phyloP scores from a whole-genome alignment of 805 yeast species.

The Saturnispora gosingensis region DNA sequence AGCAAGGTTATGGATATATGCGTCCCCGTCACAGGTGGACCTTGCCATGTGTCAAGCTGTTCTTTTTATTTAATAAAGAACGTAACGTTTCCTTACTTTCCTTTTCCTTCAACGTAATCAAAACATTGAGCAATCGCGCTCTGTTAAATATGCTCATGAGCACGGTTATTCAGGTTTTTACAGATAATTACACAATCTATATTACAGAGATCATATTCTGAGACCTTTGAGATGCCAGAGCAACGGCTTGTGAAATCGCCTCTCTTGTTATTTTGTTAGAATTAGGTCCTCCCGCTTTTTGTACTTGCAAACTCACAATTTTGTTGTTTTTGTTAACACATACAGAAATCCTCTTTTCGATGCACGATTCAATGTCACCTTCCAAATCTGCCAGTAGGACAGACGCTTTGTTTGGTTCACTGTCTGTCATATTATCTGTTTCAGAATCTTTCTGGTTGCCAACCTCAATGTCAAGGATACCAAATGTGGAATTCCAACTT shows the following conservation, averaged over 20 bases:
- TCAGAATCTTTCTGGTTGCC: conserved; percentile 25
- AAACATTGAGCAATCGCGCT: background rate
- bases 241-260: conserved; percentile 38
- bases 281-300: conserved; percentile 37
- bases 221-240: conserved; percentile 41
- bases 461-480: conserved; percentile 40
- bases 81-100: background rate
- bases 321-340: conserved; percentile 26
- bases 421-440: conserved; percentile 25
- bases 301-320: conserved; percentile 36
- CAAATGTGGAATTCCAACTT: conserved; percentile 48
- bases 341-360: conserved; percentile 44
- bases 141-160: conserved; percentile 2
- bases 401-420: conserved; percentile 15
- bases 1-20: conserved; percentile 45
- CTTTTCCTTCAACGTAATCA: background rate
- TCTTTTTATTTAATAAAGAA: background rate
- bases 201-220: conserved; percentile 21
- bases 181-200: background rate
- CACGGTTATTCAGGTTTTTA: background rate
- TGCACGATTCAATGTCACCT: conserved; percentile 76
- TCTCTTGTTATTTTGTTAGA: conserved; percentile 36
- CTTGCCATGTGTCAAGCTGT: conserved; percentile 10
- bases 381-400: conserved; percentile 65
- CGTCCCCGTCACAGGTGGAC: conserved; percentile 45